Base-by-base conservation (phyloP, 2,329 filamentous ascomycete species). In the Colletotrichum graminicola region DNA sequence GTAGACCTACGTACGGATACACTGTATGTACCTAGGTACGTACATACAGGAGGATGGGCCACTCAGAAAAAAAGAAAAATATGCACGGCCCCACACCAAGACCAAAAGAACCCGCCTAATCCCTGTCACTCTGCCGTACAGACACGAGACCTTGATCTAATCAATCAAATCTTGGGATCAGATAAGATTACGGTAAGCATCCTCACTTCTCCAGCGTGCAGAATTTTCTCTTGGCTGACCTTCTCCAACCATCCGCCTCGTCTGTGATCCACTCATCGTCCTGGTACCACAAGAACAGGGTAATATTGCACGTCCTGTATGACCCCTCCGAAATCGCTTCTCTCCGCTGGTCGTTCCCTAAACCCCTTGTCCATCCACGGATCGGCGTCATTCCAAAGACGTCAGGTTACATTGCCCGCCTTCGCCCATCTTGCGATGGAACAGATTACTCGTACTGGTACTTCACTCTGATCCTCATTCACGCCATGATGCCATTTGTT, bases 141-240 rank as follows among this genome's bases (percentile, higher is more conserved):
- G 60, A 61, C 51, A 70, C 55, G 52, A 41, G 66, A 32, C 52
- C 52, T 71, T 56, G 70, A 72, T 71, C 70, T 72, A 70, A 72
- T 72, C 70, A 70, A 72, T 72, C 70, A 69, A 54, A 72, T 72
- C 70, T 72, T 16, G 61, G 60, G 70, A 72, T 72, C 70, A 69
- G 70, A 72, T 72, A 72, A 72, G 70, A 72, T 72, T 66, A 71
- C 56, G 55, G 66, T 54, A 66, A 66, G 34, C 49, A 52, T 63
- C 18, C 56, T 67, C 32, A 41, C 29, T 43, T 52, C 26, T 51
- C 34, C 57, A 49, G 29, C 61, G 43, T 56, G 69, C 69, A 72
- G 65, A 72, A 66, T 66, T 39, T 71, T 70, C 21, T n/a, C 14
- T 39, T 47, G 26, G 26, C 49, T 32, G 26, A 11, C 34, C 34